Base-by-base conservation (phyloP, 1,284 basidiomycete species). In the Vanrija sp. region DNA sequence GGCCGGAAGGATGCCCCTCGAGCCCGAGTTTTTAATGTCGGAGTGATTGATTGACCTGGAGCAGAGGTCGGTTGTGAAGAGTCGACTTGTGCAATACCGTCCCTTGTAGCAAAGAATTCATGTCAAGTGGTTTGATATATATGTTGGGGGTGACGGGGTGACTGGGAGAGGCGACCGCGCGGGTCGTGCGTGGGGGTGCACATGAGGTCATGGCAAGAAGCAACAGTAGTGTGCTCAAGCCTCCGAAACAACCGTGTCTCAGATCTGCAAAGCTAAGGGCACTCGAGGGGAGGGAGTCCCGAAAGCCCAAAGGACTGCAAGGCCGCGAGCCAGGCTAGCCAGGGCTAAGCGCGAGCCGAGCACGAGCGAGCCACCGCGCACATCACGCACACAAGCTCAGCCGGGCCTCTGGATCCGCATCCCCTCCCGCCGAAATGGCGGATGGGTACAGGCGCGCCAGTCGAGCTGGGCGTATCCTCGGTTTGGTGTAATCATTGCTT, bases 371-470 rank as follows among this genome's bases (percentile, higher is more conserved):
- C 29, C 9, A 43, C 7, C 15, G 45, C 15, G 45, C 39, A 38
- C 10, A 10, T 6, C 23, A n/a, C 28, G 6, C 38, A 51, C 38
- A 51, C 51, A 63, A 69, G 65, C 68, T 72, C 69, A 72, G 69
- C 65, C 69, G 68, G 69, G 69, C 69, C 69, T 70, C 69, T 55
- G 54, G 46, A 54, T 58, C 69, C 57, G 46, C 69, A 60, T 57
- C 43, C 63, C 55, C 57, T 55, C 66, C 69, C 65, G 18, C 29
- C n/a, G 40, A 6, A 15, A 40, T n/a, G 5, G 29, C 42, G 59
- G 43, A 47, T 25, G 38, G 46, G 29, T 47, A 40, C 45, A 51
- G 58, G 61, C 56, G 62, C 58, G 12, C 34, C 34, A 34, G 34
- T 34, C 34, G 34, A 34, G 34, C 34, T 34, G 34, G 34, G 34